These are phyloP conservation scores for Tetrapyrgos nigripes DNA, from an alignment of 1,284 basidiomycete species.

Conservation along the genomic window DNA sequence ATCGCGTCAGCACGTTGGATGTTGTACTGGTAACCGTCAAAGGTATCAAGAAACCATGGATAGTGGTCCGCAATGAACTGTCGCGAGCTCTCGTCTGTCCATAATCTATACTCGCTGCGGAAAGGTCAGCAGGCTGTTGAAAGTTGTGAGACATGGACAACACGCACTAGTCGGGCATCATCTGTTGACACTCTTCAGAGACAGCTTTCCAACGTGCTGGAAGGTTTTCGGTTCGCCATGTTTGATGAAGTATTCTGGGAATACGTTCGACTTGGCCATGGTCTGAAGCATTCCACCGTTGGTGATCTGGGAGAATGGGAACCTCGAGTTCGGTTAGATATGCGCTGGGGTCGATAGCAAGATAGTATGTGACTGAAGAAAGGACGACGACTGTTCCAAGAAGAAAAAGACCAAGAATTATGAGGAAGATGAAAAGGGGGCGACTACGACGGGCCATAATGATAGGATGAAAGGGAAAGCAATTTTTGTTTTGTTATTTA, in stretches of 20 bases:
- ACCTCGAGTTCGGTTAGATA: slow-evolving; percentile 86
- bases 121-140: slow-evolving; percentile 23
- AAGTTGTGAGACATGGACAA: slow-evolving; percentile 19
- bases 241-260: slow-evolving; percentile 96
- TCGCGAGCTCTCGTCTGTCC: slow-evolving; percentile 93
- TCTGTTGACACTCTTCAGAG: slow-evolving; percentile 82
- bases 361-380: slow-evolving; percentile 89
- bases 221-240: slow-evolving; percentile 93
- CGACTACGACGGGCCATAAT: slow-evolving; percentile 59
- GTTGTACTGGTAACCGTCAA: slow-evolving; percentile 90
- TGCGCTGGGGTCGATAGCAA: slow-evolving; percentile 81
- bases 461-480: slow-evolving; percentile 25
- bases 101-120: slow-evolving; percentile 91
- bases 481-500: too few relatives aligned
- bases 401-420: slow-evolving; percentile 85
- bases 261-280: slow-evolving; percentile 75
- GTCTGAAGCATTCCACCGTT: slow-evolving; percentile 65
- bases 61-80: slow-evolving; percentile 91
- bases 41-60: slow-evolving; percentile 92
- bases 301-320: slow-evolving; percentile 56
- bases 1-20: slow-evolving; percentile 98
- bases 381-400: slow-evolving; percentile 93
- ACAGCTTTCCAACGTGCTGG: slow-evolving; percentile 85
- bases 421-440: slow-evolving; percentile 71
- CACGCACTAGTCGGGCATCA: slow-evolving; percentile 96